Conservation (phyloP, 495 filamentous ascomycete genomes). For the Clohesyomyces aquaticus region DNA sequence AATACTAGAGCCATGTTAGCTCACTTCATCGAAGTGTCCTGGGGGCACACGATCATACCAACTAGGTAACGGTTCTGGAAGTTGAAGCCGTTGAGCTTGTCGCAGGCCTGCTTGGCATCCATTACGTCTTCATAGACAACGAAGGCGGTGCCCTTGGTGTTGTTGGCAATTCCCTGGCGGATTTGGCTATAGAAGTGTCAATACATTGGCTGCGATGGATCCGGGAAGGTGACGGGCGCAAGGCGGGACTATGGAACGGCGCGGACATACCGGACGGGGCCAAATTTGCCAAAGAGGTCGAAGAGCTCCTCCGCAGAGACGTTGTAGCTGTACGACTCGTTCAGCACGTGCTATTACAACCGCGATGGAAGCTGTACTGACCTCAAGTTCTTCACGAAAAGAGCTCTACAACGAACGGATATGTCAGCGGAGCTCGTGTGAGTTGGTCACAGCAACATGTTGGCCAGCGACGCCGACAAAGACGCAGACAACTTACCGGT, state of each 20-base stretch:
- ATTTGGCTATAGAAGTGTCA: conserved; percentile 73
- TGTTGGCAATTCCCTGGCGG: conserved; percentile 94
- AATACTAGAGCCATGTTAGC: conserved; percentile 62
- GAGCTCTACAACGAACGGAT: conserved; percentile 63
- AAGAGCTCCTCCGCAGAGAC: conserved; percentile 92
- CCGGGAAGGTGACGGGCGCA: background rate
- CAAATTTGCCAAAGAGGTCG: conserved; percentile 93
- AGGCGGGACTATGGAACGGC: conserved; percentile 1
- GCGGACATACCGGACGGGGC: conserved; percentile 80
- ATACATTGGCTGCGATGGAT: background rate
- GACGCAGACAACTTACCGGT: conserved; percentile 66
- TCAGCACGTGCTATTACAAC: conserved; percentile 8
- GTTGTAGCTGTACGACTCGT: conserved; percentile 72
- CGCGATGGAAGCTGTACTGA: conserved; percentile 49
- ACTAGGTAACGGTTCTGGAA: conserved; percentile 99
- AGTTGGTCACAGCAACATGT: conserved; percentile 30
- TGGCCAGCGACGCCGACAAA: conserved; percentile 9
- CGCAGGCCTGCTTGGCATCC: conserved; percentile 97
- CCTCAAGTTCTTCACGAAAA: conserved; percentile 98
- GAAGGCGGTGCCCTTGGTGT: conserved; percentile 97
- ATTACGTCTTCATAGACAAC: conserved; percentile 99
- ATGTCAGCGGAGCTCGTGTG: conserved; percentile 36
- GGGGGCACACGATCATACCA: conserved; percentile 62
- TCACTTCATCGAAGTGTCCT: background rate
- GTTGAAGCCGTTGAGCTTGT: conserved; percentile 99